Percentiles rank a stretch among this genome's conserved stretches.
Conservation (phyloP, 768 basidiomycete genomes). For the Agaricus blazei region DNA sequence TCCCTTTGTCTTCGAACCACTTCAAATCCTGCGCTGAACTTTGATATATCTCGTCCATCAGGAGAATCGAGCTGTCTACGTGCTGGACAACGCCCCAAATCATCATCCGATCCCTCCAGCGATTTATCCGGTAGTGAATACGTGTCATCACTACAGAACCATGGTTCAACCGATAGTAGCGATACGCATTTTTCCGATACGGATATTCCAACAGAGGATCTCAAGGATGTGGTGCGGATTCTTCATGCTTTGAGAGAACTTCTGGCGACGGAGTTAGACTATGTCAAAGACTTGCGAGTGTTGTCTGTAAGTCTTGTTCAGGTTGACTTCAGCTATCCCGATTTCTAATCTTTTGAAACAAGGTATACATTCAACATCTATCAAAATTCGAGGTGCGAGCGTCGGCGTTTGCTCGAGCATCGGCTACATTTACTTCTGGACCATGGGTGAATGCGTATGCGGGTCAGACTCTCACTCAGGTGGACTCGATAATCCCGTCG, state of each 20-base stretch:
- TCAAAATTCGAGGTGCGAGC: constrained; percentile 42
- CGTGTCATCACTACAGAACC: constrained; percentile 16
- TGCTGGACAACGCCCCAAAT: constrained; percentile 28
- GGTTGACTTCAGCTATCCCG: not conserved
- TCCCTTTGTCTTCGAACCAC: constrained; percentile 16
- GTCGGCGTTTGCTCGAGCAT: constrained; percentile 34
- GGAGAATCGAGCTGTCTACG: not conserved
- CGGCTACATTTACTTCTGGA: constrained; percentile 37
- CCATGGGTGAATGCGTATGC: constrained; percentile 42
- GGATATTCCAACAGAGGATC: constrained; percentile 24
- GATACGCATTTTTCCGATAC: constrained; percentile 23
- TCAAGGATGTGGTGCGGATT: constrained; percentile 43
- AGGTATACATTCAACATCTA: constrained; percentile 66
- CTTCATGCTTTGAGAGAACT: constrained; percentile 84
- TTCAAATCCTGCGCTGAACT: constrained; percentile 13
- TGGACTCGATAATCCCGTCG: constrained; percentile 16
- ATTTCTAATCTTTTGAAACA: constrained; percentile 4
- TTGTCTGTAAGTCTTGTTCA: constrained; percentile 56
- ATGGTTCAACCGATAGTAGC: constrained; percentile 21
- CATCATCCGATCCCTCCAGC: constrained; percentile 24
- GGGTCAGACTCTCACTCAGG: constrained; percentile 12
- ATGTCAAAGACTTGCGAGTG: constrained; percentile 71
- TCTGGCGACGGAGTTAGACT: constrained; percentile 78
- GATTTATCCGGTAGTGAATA: constrained; percentile 17
- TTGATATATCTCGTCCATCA: not conserved